phyloP scores from a whole-genome alignment of 345 rosid species.

The Eucalyptus camaldulensis region DNA sequence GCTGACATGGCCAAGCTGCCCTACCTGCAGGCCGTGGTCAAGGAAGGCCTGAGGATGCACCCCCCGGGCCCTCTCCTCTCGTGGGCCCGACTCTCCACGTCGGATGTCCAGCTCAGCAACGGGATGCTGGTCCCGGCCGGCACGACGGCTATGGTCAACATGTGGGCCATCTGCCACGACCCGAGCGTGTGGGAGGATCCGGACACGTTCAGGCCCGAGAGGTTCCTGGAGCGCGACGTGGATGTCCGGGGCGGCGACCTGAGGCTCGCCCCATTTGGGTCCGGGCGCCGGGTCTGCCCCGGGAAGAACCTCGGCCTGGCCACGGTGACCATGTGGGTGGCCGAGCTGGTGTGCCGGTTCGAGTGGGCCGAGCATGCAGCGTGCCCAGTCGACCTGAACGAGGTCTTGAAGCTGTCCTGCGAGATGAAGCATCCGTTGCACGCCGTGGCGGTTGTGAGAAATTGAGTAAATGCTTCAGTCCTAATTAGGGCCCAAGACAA shows the following conservation, averaged over 20 bases:
- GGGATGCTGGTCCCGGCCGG: conserved; percentile 66
- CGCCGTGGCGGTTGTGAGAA: conserved; percentile 27
- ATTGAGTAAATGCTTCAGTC: not conserved
- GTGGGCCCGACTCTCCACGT: conserved; percentile 83
- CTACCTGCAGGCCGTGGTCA: conserved; percentile 68
- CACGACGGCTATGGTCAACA: conserved; percentile 93
- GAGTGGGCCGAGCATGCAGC: conserved; percentile 33
- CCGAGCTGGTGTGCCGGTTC: conserved; percentile 40
- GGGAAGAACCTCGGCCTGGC: conserved; percentile 70
- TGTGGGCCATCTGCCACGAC: conserved; percentile 97
- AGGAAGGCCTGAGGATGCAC: conserved; percentile 63
- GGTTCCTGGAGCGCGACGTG: conserved; percentile 41
- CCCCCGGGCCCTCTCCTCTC: conserved; percentile 93
- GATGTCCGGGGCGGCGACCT: conserved; percentile 61
- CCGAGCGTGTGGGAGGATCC: conserved; percentile 57
- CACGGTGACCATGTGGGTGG: conserved; percentile 75
- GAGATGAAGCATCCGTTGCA: conserved; percentile 74
- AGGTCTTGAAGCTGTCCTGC: conserved; percentile 76
- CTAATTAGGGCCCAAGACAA: not conserved
- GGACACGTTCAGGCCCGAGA: conserved; percentile 44
- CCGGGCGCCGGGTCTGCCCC: conserved; percentile 83
- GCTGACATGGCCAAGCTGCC: conserved; percentile 45
- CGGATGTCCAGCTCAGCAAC: conserved; percentile 70
- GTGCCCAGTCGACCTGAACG: conserved; percentile 47
- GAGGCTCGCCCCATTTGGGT: conserved; percentile 87